phyloP scores from a whole-genome alignment of 306 rosid genomes.

The Oxytropis ochrocephala region DNA sequence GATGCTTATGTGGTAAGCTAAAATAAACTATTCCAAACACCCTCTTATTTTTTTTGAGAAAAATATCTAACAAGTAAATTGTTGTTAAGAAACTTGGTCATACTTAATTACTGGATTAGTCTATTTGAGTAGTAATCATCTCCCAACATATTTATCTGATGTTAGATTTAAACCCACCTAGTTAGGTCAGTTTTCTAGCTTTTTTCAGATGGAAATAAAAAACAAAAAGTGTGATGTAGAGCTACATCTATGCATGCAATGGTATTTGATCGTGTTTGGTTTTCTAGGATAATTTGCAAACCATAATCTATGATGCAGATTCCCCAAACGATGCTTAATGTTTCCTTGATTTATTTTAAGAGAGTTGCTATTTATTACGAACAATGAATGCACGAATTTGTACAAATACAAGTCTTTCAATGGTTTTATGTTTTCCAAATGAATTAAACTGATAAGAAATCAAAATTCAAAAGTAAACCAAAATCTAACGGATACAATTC shows the following conservation, averaged over 20 bases:
- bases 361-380: too few relatives aligned
- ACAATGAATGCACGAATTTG: too few relatives aligned
- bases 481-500: too few relatives aligned
- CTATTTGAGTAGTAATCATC: background rate
- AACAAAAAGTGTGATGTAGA: background rate
- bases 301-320: background rate
- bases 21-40: background rate
- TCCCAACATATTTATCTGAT: background rate
- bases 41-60: background rate
- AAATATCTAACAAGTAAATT: background rate
- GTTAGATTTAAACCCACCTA: background rate
- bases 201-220: background rate
- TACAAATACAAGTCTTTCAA: too few relatives aligned
- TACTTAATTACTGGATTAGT: background rate
- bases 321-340: background rate
- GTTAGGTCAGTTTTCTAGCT: background rate
- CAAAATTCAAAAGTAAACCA: too few relatives aligned
- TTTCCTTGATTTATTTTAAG: conserved; percentile 8
- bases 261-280: background rate
- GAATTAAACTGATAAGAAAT: too few relatives aligned
- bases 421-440: too few relatives aligned
- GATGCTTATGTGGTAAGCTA: background rate
- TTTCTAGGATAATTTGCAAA: background rate
- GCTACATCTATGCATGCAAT: background rate
- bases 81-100: background rate